These are phyloP conservation scores for Steccherinum ochraceum DNA, from an alignment of 768 basidiomycete genomes.

Conservation along the genomic window DNA sequence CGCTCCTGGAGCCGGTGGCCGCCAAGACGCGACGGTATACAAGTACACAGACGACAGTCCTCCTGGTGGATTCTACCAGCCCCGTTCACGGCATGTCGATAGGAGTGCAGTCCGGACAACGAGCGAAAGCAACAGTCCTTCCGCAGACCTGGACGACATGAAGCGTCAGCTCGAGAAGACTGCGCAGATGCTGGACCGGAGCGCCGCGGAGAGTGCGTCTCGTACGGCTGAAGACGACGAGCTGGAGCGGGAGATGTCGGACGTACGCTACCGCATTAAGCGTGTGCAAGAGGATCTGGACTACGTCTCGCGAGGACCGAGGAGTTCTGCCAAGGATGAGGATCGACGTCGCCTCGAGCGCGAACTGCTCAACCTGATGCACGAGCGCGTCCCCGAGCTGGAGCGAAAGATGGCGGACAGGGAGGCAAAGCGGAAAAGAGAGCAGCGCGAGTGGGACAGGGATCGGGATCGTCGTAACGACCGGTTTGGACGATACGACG, in stretches of 20 bases:
- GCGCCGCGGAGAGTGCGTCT: constrained; percentile 52
- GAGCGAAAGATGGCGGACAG: constrained; percentile 77
- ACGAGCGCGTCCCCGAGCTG: constrained; percentile 87
- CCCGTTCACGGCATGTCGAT: constrained; percentile 78
- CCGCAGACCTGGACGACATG: constrained; percentile 75
- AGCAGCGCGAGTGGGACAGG: constrained; percentile 71
- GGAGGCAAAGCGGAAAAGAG: constrained; percentile 69
- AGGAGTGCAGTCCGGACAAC: constrained; percentile 73
- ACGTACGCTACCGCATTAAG: constrained; percentile 78
- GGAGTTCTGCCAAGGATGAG: constrained; percentile 69
- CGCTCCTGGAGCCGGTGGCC: constrained; percentile 46
- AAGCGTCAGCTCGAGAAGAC: constrained; percentile 78
- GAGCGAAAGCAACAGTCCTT: constrained; percentile 55
- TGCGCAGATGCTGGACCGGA: constrained; percentile 72
- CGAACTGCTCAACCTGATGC: constrained; percentile 78
- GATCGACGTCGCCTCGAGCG: constrained; percentile 84
- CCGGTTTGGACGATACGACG: constrained; percentile 63
- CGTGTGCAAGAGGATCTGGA: constrained; percentile 90
- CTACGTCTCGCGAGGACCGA: constrained; percentile 71
- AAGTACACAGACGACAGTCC: constrained; percentile 67
- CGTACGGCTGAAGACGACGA: constrained; percentile 80
- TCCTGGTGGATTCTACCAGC: constrained; percentile 66
- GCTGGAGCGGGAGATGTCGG: constrained; percentile 85
- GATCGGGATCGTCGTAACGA: constrained; percentile 85
- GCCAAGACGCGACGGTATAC: constrained; percentile 90